Evolutionary conservation across 345 rosid species (phyloP).

Genomic region (Orychophragmus violaceus): DNA sequence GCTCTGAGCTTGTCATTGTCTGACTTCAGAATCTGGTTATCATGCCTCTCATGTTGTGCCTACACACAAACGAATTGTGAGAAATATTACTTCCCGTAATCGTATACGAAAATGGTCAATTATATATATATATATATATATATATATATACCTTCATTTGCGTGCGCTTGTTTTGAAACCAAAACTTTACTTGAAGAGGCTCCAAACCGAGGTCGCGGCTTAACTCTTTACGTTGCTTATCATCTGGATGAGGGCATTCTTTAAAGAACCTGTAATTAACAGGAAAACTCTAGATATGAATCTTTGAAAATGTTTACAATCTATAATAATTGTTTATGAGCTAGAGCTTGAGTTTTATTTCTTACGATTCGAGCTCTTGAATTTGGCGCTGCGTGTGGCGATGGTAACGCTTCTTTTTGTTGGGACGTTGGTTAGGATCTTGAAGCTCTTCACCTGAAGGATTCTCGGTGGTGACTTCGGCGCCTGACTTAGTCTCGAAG

Average conservation of each 20-base stretch:
- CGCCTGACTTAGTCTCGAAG: conserved; percentile 70
- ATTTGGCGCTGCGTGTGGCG: conserved; percentile 97
- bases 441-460: conserved; percentile 62
- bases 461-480: conserved; percentile 54
- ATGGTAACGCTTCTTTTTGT: conserved; percentile 79
- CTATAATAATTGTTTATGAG: background rate
- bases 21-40: conserved; percentile 70
- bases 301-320: background rate
- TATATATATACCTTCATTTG: conserved; percentile 82
- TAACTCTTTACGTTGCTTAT: conserved; percentile 90
- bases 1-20: conserved; percentile 86
- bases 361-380: conserved; percentile 93
- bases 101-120: too few relatives aligned
- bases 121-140: too few relatives aligned
- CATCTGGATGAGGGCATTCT: conserved; percentile 97
- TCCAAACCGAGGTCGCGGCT: conserved; percentile 70
- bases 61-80: conserved; percentile 2
- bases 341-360: background rate
- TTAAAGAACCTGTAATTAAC: conserved; percentile 65
- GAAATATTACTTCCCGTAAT: too few relatives aligned
- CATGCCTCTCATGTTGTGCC: conserved; percentile 91
- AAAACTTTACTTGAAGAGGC: conserved; percentile 90
- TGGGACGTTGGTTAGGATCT: conserved; percentile 64
- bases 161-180: conserved; percentile 99
- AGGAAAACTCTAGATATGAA: background rate